Conservation (phyloP, 306 rosid species). For the Crataegus laevigata region DNA sequence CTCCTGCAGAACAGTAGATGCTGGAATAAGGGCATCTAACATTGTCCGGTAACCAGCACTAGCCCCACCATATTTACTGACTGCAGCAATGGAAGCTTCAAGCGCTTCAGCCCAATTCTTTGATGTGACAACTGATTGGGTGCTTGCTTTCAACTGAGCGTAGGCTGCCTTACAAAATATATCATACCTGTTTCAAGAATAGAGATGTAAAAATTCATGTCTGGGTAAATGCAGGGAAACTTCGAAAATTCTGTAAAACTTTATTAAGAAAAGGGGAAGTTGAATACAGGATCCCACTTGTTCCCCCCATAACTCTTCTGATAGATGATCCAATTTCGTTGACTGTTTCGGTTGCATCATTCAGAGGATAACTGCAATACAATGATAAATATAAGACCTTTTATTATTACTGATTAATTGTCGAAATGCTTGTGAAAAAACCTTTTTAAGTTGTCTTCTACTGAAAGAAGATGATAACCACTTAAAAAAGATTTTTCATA, state of each 20-base stretch:
- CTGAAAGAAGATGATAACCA: not conserved
- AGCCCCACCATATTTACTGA: constrained; percentile 92
- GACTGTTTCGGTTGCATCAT: constrained; percentile 83
- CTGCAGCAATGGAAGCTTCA: constrained; percentile 71
- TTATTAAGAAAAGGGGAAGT: constrained; percentile 26
- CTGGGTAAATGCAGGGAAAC: not conserved
- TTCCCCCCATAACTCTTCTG: constrained; percentile 89
- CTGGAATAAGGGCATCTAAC: constrained; percentile 93
- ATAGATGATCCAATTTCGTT: constrained; percentile 75
- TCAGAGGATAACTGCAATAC: constrained; percentile 81
- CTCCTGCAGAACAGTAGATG: constrained; percentile 66
- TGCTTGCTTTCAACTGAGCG: constrained; percentile 50
- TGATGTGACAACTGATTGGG: constrained; percentile 35
- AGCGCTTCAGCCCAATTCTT: constrained; percentile 81
- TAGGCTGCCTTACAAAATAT: constrained; percentile 80
- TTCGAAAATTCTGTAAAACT: not conserved
- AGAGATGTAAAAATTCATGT: not conserved
- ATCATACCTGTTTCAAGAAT: constrained; percentile 42
- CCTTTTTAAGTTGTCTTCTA: too few relatives aligned
- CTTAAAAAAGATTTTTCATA: not conserved
- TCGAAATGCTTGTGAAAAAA: too few relatives aligned
- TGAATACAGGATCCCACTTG: constrained; percentile 83
- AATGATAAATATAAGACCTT: constrained; percentile 22
- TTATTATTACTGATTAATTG: not conserved
- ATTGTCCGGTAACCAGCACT: constrained; percentile 87